Evolutionary conservation across 805 yeast species (phyloP).

Genomic region (Wickerhamomyces bisporus): DNA sequence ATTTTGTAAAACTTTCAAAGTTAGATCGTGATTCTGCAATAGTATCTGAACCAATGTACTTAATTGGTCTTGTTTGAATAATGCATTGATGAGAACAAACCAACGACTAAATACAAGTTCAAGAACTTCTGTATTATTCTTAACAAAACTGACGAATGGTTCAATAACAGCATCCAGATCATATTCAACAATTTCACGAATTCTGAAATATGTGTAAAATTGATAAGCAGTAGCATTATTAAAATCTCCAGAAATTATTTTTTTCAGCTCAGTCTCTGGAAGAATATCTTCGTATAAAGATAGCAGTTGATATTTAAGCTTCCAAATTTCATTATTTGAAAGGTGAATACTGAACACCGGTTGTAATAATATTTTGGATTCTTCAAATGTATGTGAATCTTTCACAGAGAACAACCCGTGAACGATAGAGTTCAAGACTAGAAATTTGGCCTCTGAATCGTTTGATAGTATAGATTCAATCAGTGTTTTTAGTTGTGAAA

Average conservation of each 20-base stretch:
- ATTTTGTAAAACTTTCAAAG: slow-evolving; percentile 27
- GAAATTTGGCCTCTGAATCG: slow-evolving; percentile 11
- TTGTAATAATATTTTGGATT: slow-evolving; percentile 20
- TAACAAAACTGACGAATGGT: slow-evolving; percentile 24
- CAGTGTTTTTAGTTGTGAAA: slow-evolving; percentile 34
- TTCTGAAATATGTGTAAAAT: slow-evolving; percentile 41
- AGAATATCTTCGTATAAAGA: slow-evolving; percentile 40
- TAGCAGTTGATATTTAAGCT: slow-evolving; percentile 39
- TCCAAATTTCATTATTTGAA: slow-evolving; percentile 34
- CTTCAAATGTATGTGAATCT: slow-evolving; percentile 23
- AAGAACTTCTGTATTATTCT: slow-evolving; percentile 13
- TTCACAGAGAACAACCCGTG: slow-evolving; percentile 37
- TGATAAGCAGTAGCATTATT: slow-evolving; percentile 6
- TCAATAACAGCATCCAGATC: slow-evolving; percentile 17
- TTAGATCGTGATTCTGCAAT: slow-evolving; percentile 18
- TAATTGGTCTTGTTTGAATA: slow-evolving; percentile 29
- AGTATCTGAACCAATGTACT: slow-evolving; percentile 25
- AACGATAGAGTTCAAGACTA: slow-evolving; percentile 28
- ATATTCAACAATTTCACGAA: slow-evolving; percentile 39
- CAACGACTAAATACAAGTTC: slow-evolving; percentile 42
- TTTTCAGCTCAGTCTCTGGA: slow-evolving; percentile 20
- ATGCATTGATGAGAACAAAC: slow-evolving; percentile 41
- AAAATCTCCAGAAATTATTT: slow-evolving; percentile 2
- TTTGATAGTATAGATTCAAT: slow-evolving; percentile 19
- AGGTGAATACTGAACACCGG: slow-evolving; percentile 21